Base-by-base conservation (phyloP, 352 stramenopile species). In the Globisporangium paroecandrum region DNA sequence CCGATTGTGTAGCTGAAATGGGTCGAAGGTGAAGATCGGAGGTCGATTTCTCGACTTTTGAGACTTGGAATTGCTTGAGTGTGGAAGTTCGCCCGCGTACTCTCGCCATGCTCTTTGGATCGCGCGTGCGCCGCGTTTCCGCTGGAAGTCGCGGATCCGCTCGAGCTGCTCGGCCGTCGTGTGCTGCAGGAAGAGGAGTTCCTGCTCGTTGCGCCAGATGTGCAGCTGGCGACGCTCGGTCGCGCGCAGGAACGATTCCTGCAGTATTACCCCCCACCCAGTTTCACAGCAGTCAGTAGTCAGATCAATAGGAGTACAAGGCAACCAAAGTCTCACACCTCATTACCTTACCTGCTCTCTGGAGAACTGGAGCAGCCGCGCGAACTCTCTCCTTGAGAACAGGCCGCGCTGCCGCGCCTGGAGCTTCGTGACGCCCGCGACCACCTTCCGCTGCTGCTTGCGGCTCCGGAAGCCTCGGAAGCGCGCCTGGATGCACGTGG, bases 121-220 rank as follows among this genome's bases (percentile, higher is more conserved):
- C 32, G 69, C 2, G 12, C 69, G 65, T 0, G 83, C 81, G 3
- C 72, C 71, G 3, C 78, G 70, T 4, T 75, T 66, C 51, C 75
- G 70, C 71, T 86, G 83, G 29, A 91, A 84, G 36, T 13, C 57
- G 27, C 73, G 74, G 32, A 93, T 71, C 25, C 49, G 60, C 32
- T 89, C 77, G 9, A 88, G 69, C 43, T 85, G 70, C 24, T 75
- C 71, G 34, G 80, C 68, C 9, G 75, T 85, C 27, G 79, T 90
- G 55, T 81, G 71, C 46, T 86, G 77, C 60, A 93, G 73, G 54
- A 91, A 91, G 32, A 83, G 79, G 15, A 91, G 76, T 27, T 89
- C 75, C 49, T 90, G 80, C 64, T 90, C 80, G 59, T 83, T 76
- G n/a, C 74, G 75, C 78, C 75, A 85, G 34, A 93, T 81, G 24